Evolutionary conservation across 345 rosid genomes (phyloP), one percentile per base, ranked within the genome.

Genomic region (Ricinus communis): DNA sequence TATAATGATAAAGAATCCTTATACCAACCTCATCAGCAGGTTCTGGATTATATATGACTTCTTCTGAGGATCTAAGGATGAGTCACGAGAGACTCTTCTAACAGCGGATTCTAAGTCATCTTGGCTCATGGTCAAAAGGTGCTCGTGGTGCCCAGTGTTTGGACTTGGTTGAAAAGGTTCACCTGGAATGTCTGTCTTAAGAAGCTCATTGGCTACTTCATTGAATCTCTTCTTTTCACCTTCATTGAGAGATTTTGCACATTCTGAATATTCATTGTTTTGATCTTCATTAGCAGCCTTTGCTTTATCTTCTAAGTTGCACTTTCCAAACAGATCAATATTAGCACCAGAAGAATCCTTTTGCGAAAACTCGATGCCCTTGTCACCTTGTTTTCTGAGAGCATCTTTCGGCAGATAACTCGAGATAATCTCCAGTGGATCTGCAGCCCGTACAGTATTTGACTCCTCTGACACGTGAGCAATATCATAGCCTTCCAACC

Each of bases 101-200:
- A 90, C 76, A 71, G 86, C 89, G 69, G 89, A 81, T 71, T 86
- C 90, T 47, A 90, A 82, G 76, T 86, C 87, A 59, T 86, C 86
- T 77, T 87, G 94, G 82, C 79, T 85, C 77, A 82, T 81, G 51
- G 81, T 33, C 54, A 75, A 45, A 67, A 85, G 68, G 41, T 61
- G 79, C 66, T 78, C 83, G 45, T 74, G 80, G 76, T 74, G 45
- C 69, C 55, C 58, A 11, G 74, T 77, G 68, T 76, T 83, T 56
- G 56, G 69, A 82, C 50, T 63, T 28, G 63, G 61, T 49, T 45
- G 72, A 64, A 77, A 59, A 47, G 65, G 71, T 75, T 81, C 75
- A 31, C 68, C 71, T 62, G 68, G 76, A 36, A 74, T 58, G 41
- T 69, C 77, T 52, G 25, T 65, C 38, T 71, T 31, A 21, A 36